Base-by-base conservation (phyloP, 345 rosid genomes). In the Aegle marmelos region DNA sequence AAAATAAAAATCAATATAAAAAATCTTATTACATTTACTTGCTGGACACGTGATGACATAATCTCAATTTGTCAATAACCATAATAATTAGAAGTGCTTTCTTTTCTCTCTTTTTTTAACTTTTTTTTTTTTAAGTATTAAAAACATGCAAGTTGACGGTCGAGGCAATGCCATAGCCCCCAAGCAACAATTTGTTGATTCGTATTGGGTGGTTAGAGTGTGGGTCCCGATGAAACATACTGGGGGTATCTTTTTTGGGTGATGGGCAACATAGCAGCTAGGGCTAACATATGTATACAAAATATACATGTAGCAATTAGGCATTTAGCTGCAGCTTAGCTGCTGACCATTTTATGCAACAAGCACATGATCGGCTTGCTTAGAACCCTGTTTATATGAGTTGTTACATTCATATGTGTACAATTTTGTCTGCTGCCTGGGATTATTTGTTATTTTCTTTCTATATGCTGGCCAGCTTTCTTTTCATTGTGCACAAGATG, bases 361-460 rank as follows among this genome's bases (percentile, higher is more conserved):
- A 24, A 48, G 56, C 76, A 73, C 67, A 25, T 73, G 76, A 37
- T 37, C 65, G 58, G 22, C 10, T 72, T 37, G 53, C 36, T 53
- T 17, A 17, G 27, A 34, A 25, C 2, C 65, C 17, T 17, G 54
- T 16, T 58, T 73, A 33, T 33, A 73, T 37, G 67, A 36, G 56
- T 73, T 59, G 67, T 31, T 70, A 5, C 57, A 53, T 53, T 16
- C 57, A 17, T 24, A 9, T 59, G 25, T 25, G 30, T 27, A 59
- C 8, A 31, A 59, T 25, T 59, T 24, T 59, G 6, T 53, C 2
- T 59, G 30, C 28, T 27, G 28, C 25, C 64, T 25, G 1, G 11
- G 34, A 62, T 62, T 62, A 13, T 9, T 30, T 30, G 31, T 28
- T 25, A 27, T 11, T 25, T 45, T 4, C 30, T 60, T 28, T 24